phyloP scores from a whole-genome alignment of 1,284 basidiomycete genomes.

The Abortiporus biennis region DNA sequence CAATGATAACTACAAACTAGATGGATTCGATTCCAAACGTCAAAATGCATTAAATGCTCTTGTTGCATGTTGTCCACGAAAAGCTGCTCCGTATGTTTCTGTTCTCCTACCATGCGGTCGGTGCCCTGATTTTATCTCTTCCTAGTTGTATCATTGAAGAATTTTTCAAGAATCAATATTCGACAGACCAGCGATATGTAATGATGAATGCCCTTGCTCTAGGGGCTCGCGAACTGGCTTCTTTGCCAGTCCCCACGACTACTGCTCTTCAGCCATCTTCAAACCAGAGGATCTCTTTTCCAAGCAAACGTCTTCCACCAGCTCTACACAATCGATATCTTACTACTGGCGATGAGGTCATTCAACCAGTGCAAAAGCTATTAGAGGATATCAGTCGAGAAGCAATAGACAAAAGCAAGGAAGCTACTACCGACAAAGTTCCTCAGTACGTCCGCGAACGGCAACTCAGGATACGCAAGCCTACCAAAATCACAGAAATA shows the following conservation, averaged over 20 bases:
- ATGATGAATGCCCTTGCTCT: constrained; percentile 85
- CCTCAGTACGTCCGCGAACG: constrained; percentile 68
- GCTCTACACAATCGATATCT: constrained; percentile 67
- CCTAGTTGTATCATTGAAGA: constrained; percentile 81
- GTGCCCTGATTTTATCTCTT: constrained; percentile 4
- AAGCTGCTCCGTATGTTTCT: constrained; percentile 70
- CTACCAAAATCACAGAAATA: constrained; percentile 41
- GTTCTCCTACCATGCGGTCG: constrained; percentile 3
- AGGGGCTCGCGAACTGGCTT: constrained; percentile 81
- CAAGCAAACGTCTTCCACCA: constrained; percentile 74
- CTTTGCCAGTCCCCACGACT: constrained; percentile 48
- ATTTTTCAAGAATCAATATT: constrained; percentile 91
- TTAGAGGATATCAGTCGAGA: constrained; percentile 52
- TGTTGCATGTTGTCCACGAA: constrained; percentile 70
- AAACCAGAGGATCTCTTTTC: constrained; percentile 49
- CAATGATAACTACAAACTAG: constrained; percentile 80
- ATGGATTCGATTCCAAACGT: constrained; percentile 73
- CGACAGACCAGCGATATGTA: constrained; percentile 74
- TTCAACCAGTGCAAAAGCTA: constrained; percentile 41
- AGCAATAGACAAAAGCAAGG: constrained; percentile 52
- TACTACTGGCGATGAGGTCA: constrained; percentile 28
- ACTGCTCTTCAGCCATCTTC: constrained; percentile 24
- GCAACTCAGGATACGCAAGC: constrained; percentile 60
- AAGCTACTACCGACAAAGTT: constrained; percentile 40
- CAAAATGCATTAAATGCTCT: constrained; percentile 77